phyloP scores from a whole-genome alignment of 306 rosid species.

The Hylodesmum podocarpum region DNA sequence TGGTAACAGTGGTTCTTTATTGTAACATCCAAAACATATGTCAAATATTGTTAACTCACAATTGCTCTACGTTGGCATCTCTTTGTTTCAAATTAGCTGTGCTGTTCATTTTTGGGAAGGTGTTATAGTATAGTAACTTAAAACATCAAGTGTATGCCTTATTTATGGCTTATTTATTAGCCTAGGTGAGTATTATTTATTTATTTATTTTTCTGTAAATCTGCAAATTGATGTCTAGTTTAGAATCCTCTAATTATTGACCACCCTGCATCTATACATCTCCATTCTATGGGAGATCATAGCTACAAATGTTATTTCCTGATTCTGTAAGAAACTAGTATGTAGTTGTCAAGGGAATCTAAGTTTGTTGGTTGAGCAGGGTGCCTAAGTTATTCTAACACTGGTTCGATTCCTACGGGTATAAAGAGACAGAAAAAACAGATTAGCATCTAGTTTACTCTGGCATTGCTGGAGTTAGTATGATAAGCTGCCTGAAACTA shows the following conservation, averaged over 20 bases:
- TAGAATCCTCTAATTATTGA: not conserved
- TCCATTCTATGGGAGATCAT: not conserved
- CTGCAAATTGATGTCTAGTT: slow-evolving; percentile 1
- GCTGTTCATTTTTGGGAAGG: slow-evolving; percentile 6
- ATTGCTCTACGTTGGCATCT: not conserved
- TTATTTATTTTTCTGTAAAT: not conserved
- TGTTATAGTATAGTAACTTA: not conserved
- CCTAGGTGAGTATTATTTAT: not conserved
- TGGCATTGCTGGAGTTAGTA: not conserved
- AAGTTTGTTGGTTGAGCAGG: no score
- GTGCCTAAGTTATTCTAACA: no score
- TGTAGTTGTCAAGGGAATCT: no score
- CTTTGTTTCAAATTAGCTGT: not conserved
- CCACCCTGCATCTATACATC: not conserved
- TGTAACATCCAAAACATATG: slow-evolving; percentile 14
- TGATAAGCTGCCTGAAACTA: not conserved
- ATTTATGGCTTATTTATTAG: not conserved
- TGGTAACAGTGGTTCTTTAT: not conserved
- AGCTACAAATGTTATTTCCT: slow-evolving; percentile 1
- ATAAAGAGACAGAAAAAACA: no score
- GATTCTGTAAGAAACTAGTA: not conserved
- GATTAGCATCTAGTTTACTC: not conserved
- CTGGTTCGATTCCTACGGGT: no score
- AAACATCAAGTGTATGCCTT: not conserved
- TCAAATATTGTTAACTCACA: slow-evolving; percentile 13